phyloP scores from a whole-genome alignment of 2,329 filamentous ascomycete genomes.

The Aspergillus felis region DNA sequence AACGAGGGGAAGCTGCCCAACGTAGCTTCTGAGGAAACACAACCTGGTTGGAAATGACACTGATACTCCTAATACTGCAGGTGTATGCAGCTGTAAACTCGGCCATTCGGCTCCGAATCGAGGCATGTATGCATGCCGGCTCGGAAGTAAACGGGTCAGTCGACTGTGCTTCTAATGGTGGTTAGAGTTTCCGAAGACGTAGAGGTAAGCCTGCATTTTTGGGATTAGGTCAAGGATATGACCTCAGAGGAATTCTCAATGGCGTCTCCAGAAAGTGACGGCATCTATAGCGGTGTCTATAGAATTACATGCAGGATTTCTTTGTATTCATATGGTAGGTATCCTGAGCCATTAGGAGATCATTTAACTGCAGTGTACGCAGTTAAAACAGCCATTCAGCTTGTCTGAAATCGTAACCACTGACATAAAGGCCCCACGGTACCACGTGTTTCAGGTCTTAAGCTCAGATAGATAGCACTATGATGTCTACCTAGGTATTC shows the following conservation, averaged over 20 bases:
- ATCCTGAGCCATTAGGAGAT: too few species aligned
- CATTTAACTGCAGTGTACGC: background rate
- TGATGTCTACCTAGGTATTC: background rate
- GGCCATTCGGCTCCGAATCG: background rate
- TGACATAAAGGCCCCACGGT: slow-evolving; percentile 1
- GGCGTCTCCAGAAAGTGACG: too few species aligned
- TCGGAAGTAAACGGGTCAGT: background rate
- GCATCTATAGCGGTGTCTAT: too few species aligned
- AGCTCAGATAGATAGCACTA: background rate
- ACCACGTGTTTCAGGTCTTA: slow-evolving; percentile 9
- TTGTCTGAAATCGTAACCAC: background rate
- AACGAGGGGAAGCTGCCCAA: background rate
- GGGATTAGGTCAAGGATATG: background rate
- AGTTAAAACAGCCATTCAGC: background rate
- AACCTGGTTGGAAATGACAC: too few species aligned
- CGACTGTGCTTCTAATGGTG: background rate
- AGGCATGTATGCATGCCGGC: background rate
- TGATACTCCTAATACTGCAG: background rate
- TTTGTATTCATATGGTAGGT: too few species aligned
- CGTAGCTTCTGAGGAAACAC: background rate
- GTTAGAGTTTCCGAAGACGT: background rate
- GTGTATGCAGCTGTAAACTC: background rate
- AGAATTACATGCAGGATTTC: background rate
- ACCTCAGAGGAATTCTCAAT: too few species aligned
- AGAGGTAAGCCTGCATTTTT: background rate